Evolutionary conservation across 2,329 filamentous ascomycete species (phyloP).

Genomic region (Aspergillus piperis): DNA sequence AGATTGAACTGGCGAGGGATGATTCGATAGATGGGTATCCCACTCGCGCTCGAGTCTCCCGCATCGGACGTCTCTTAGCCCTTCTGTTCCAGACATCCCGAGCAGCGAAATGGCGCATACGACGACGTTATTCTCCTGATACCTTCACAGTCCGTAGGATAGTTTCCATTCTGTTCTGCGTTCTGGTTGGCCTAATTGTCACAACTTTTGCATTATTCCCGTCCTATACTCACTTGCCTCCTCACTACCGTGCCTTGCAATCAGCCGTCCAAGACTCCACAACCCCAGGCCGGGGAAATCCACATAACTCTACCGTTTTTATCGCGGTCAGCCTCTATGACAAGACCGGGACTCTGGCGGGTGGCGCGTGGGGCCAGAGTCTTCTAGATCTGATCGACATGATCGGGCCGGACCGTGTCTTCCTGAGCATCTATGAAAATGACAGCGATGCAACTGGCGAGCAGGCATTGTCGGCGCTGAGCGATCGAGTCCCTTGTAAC

Average conservation of each 20-base stretch:
- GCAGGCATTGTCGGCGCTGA: slow-evolving; percentile 55
- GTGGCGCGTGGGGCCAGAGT: slow-evolving; percentile 63
- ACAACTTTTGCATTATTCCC: not conserved
- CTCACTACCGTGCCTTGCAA: not conserved
- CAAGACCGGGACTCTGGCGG: slow-evolving; percentile 58
- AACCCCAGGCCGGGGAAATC: slow-evolving; percentile 49
- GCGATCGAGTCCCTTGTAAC: slow-evolving; percentile 50
- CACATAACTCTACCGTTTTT: slow-evolving; percentile 65
- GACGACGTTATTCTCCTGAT: too few relatives aligned
- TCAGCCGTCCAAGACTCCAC: not conserved
- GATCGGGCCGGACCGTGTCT: slow-evolving; percentile 67
- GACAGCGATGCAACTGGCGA: slow-evolving; percentile 60
- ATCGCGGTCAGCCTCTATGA: slow-evolving; percentile 74
- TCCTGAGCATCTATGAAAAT: slow-evolving; percentile 72
- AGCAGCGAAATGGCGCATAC: too few relatives aligned
- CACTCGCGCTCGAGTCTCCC: not conserved
- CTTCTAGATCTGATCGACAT: slow-evolving; percentile 64
- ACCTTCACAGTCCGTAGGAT: not conserved
- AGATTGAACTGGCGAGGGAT: not conserved
- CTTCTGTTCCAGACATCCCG: too few relatives aligned
- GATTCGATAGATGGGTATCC: too few relatives aligned
- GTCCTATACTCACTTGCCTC: not conserved
- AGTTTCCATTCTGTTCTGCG: not conserved
- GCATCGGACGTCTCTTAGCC: too few relatives aligned
- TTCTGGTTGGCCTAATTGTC: not conserved